Evolutionary conservation across 306 rosid genomes (phyloP).

Genomic region (Lathyrus oleraceus): DNA sequence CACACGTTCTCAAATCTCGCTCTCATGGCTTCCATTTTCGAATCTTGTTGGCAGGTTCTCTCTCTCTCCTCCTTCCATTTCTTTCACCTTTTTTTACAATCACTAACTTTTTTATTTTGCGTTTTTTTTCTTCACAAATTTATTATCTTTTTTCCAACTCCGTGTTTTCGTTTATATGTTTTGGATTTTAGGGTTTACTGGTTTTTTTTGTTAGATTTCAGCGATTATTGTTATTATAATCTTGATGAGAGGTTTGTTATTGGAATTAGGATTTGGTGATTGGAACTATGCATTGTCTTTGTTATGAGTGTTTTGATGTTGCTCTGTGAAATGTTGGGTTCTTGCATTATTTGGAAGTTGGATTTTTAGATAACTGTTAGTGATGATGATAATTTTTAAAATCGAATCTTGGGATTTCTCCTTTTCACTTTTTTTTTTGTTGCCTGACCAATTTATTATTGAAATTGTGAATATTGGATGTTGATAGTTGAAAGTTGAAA

Average conservation of each 20-base stretch:
- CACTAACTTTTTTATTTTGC: not conserved
- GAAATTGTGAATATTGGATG: not conserved
- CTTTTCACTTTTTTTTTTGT: not conserved
- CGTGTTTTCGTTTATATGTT: not conserved
- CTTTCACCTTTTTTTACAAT: not conserved
- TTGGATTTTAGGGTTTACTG: slow-evolving; percentile 1
- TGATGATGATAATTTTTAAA: slow-evolving; percentile 1
- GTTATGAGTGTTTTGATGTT: not conserved
- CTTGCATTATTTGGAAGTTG: not conserved
- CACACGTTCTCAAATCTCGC: not conserved
- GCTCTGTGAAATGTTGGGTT: not conserved
- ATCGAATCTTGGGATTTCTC: not conserved
- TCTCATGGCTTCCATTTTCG: slow-evolving; percentile 60
- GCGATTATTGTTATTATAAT: not conserved
- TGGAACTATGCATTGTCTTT: slow-evolving; percentile 1
- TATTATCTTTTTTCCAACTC: not conserved
- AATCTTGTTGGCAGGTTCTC: slow-evolving; percentile 84
- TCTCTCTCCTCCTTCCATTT: not conserved
- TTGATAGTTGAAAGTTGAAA: not conserved
- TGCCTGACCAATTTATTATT: not conserved
- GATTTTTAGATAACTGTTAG: slow-evolving; percentile 28
- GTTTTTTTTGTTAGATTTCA: not conserved
- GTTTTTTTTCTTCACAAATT: not conserved
- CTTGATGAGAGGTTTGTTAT: not conserved
- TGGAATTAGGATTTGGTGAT: not conserved